Conservation (phyloP, 257 asterid species). For the Craterostigma plantagineum region DNA sequence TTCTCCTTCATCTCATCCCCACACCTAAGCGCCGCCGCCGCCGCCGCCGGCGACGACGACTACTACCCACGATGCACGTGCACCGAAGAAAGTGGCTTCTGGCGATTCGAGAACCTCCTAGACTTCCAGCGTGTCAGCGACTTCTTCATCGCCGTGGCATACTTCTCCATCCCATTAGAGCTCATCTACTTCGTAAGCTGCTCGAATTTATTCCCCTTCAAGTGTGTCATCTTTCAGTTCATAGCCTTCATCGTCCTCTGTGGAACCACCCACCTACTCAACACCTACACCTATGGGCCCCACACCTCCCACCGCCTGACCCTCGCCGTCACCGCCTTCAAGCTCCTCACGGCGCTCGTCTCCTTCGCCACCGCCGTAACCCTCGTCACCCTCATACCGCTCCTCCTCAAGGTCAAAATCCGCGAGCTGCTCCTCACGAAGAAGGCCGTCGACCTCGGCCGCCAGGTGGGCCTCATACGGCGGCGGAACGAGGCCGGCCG, state of each 20-base stretch:
- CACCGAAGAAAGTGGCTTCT: conserved; percentile 45
- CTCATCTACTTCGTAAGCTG: conserved; percentile 76
- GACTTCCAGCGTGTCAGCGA: conserved; percentile 71
- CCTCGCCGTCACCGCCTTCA: conserved; percentile 70
- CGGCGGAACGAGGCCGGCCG: conserved; percentile 54
- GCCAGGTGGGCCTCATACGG: conserved; percentile 61
- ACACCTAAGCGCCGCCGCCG: conserved; percentile 17
- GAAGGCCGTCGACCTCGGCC: conserved; percentile 79
- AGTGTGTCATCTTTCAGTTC: conserved; percentile 83
- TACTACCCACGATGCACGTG: conserved; percentile 57
- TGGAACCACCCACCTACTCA: conserved; percentile 94
- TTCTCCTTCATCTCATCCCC: no score
- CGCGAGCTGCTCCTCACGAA: conserved; percentile 63
- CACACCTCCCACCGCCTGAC: conserved; percentile 51
- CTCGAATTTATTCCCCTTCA: conserved; percentile 64
- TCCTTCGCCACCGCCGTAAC: conserved; percentile 81
- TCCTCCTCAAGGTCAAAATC: conserved; percentile 62
- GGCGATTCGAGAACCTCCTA: conserved; percentile 16
- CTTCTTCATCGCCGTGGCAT: conserved; percentile 81
- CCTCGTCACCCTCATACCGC: conserved; percentile 52
- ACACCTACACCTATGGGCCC: conserved; percentile 81
- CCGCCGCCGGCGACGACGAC: conserved; percentile 29
- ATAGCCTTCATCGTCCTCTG: conserved; percentile 75
- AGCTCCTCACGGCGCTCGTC: conserved; percentile 67
- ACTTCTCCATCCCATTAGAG: conserved; percentile 92